Base-by-base conservation (phyloP, 208 protist genomes). In the Trypanosomatidae sp. region DNA sequence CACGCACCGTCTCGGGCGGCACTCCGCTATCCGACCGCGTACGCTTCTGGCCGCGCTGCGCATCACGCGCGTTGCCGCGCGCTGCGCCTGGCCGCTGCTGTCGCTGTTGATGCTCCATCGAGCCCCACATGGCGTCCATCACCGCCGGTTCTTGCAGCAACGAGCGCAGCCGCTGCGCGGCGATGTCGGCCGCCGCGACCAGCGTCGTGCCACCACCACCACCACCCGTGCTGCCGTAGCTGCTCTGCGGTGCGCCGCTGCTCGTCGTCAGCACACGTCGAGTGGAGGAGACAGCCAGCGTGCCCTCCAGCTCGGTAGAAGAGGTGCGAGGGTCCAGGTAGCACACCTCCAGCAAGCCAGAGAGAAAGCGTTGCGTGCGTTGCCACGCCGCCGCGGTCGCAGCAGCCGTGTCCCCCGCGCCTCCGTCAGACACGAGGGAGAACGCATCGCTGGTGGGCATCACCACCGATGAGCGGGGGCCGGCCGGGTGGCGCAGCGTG, bases 291-390 rank as follows among this genome's bases (percentile, higher is more conserved):
- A 92, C 69, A 1, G 87, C 86, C 62, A 87, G 66, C 0, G 82
- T 86, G 10, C 87, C 90, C 62, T 95, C 87, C 25, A 91, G 53
- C 43, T 91, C 90, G 41, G 83, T 85, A 0, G 86, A 90, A 3
- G 90, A 92, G 0, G 76, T 73, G 17, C 81, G 77, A n/a, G 82
- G 8, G 59, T 86, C 81, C 8, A 80, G 80, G 44, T 83, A 85
- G 73, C 77, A 90, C 36, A 81, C 79, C 49, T 86, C 33, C 82
- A 95, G 55, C 19, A 95, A 67, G 8, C 71, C 50, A 0, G 41
- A 30, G 33, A 92, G 72, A 71, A 91, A 89, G 17, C 83, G 80
- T 39, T 89, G 77, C 0, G 87, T 78, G 36, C 81, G 65, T 28
- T 64, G 64, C 79, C 76, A 80, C 67, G 65, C 49, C 64, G 60